Evolutionary conservation across 2,329 filamentous ascomycete genomes (phyloP), one percentile per base, ranked within the genome.

Genomic region (Exophiala alcalophila): DNA sequence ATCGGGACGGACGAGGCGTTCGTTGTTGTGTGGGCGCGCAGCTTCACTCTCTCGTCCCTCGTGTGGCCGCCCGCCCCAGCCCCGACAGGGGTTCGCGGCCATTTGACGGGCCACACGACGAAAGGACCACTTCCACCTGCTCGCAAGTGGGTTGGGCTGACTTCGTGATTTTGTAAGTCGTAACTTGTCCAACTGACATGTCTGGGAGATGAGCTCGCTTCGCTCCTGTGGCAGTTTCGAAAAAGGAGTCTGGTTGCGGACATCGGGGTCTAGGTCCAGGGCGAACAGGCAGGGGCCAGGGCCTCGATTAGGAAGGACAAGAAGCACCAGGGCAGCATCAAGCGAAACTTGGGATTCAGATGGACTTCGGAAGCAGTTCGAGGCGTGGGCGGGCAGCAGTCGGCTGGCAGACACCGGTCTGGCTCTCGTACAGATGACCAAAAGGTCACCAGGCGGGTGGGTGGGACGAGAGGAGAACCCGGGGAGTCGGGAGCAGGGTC

Each of bases 171-270:
- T 23, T 28, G 23, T 23, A 21, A 18, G n/a, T n/a, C n/a, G n/a
- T n/a, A n/a, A n/a, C n/a, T n/a, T n/a, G n/a, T n/a, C n/a, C n/a
- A n/a, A 16, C 5, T 37, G 9, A 15, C 26, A 31, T 3, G 4
- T 38, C 15, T 38, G 12, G 34, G 31, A 18, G 15, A 18, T 4
- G 15, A 38, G 33, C 21, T 38, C 19, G 26, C 12, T 37, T 32
- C 37, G 32, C 15, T 19, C 26, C 25, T 32, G 24, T 14, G 16
- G 24, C 20, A 15, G 9, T 20, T 29, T 26, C 12, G 26, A 11
- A 27, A 23, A 35, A 31, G 14, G 14, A 27, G 18, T 49, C 41
- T 31, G 28, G 5, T 44, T 45, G 21, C n/a, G 36, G 40, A 30
- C 37, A 41, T 30, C 11, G 32, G 26, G 36, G 40, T 30, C 15